Percentiles rank a stretch among this genome's conserved stretches.
These are phyloP conservation scores for Fusarium musae DNA, from an alignment of 2,329 filamentous ascomycete genomes.

Conservation along the genomic window DNA sequence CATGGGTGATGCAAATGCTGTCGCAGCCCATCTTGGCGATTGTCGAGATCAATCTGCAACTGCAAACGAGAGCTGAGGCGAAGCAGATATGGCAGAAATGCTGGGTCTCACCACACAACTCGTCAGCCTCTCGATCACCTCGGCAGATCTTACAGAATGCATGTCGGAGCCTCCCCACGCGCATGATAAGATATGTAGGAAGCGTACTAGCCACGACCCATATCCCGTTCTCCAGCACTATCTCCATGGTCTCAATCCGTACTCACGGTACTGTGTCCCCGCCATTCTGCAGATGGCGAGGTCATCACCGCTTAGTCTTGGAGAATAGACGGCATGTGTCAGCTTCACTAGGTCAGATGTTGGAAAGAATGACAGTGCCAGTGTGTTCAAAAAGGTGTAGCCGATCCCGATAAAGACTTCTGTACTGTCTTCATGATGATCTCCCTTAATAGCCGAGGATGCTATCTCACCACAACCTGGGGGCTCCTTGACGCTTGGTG, in stretches of 20 bases:
- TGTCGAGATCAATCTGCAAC: fast-evolving
- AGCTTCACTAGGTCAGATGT: background rate
- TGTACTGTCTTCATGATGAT: background rate
- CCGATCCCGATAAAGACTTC: background rate
- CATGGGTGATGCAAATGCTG: too few species aligned
- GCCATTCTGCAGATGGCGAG: too few species aligned
- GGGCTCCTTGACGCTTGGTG: too few species aligned
- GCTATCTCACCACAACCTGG: too few species aligned
- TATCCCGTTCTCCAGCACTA: fast-evolving
- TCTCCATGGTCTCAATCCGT: background rate
- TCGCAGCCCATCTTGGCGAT: fast-evolving
- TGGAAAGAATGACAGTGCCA: background rate
- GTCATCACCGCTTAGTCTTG: background rate
- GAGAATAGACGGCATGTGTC: background rate
- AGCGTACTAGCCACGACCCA: background rate
- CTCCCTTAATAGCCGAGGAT: too few species aligned
- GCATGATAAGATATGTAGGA: background rate
- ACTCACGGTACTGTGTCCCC: background rate
- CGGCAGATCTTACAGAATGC: background rate
- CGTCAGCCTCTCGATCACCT: background rate
- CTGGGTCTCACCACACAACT: fast-evolving
- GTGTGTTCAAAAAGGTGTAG: background rate
- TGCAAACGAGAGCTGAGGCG: background rate
- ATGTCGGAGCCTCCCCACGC: fast-evolving
- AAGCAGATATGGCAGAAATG: background rate